A percentile compares a stretch with the other conserved stretches of the same genome.
phyloP scores from a whole-genome alignment of 1,284 basidiomycete species.

The Rhizoctonia solani region DNA sequence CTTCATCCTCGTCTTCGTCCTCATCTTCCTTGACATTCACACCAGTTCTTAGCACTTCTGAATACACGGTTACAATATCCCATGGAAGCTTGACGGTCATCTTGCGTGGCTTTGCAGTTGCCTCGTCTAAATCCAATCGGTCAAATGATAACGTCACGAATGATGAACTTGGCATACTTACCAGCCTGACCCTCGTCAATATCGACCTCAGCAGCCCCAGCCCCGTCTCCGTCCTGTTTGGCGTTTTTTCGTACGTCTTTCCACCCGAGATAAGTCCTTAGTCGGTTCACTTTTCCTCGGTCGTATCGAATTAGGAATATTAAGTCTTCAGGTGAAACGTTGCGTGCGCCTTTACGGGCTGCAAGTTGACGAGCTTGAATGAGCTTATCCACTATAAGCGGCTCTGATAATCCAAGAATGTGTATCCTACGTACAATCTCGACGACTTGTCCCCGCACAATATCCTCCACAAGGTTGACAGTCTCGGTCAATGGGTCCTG shows the following conservation, averaged over 20 bases:
- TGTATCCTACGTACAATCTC: conserved; percentile 69
- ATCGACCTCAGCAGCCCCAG: conserved; percentile 79
- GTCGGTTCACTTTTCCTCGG: conserved; percentile 89
- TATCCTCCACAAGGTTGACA: conserved; percentile 91
- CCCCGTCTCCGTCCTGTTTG: conserved; percentile 83
- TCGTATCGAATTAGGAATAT: conserved; percentile 97
- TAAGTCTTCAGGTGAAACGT: conserved; percentile 89
- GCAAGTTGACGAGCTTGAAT: conserved; percentile 87
- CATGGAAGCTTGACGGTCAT: conserved; percentile 95
- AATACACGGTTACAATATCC: conserved; percentile 92
- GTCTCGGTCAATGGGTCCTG: conserved; percentile 88
- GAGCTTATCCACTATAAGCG: conserved; percentile 60
- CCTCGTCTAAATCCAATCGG: conserved; percentile 60
- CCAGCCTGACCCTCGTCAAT: conserved; percentile 70
- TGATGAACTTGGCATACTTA: conserved; percentile 50
- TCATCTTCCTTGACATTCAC: conserved; percentile 76
- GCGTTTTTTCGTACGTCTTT: conserved; percentile 96
- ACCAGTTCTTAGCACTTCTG: conserved; percentile 67
- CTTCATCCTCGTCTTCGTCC: conserved; percentile 94
- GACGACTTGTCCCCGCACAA: conserved; percentile 90
- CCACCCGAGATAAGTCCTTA: conserved; percentile 96
- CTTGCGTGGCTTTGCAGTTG: conserved; percentile 84
- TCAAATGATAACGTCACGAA: background rate
- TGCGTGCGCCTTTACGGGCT: conserved; percentile 79
- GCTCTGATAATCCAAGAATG: background rate